Base-by-base conservation (phyloP, 345 rosid species). In the Rhodamnia argentea region DNA sequence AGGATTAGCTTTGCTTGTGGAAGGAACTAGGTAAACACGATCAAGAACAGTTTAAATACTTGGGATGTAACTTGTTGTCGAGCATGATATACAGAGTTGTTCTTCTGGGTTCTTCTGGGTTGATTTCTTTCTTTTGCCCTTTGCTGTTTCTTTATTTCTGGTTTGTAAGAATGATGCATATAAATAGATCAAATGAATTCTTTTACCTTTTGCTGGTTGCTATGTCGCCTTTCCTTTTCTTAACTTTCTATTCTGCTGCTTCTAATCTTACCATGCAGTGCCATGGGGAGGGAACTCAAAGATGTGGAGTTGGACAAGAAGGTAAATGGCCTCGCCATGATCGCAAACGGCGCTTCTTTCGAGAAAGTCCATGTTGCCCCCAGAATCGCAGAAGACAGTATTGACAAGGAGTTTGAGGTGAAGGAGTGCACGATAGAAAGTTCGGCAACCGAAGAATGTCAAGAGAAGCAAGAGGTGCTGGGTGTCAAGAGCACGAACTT, bases 221-320 rank as follows among this genome's bases (percentile, higher is more conserved):
- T 37, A 37, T 37, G 81, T 70, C 20, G 26, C 81, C 47, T 37
- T 70, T 70, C 81, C 26, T 37, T 37, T 37, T 20, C 47, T 60
- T 29, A 44, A 52, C 15, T 54, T 84, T 56, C 23, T 32, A 27
- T 53, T 50, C 7, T 56, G 23, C 52, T 12, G 42, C 32, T 44
- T 42, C 10, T 27, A 29, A 18, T 60, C 26, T 76, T 78, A 55
- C 53, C 22, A 18, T 87, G 92, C 91, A 96, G 98, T 90, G 88
- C 89, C 88, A 96, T 96, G 99, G 98, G 98, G 85, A 92, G 93
- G 89, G 94, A 94, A 85, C 92, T 93, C 85, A 89, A 88, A 62
- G 91, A 89, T 83, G 92, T 92, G 84, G 92, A 90, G 86, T 91
- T 91, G 95, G 96, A 94, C 84, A 92, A 89, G 87, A 95, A 90